A percentile compares a stretch with the other conserved stretches of the same genome.
phyloP scores from a whole-genome alignment of 1,284 basidiomycete species.

The Cerioporus squamosus region DNA sequence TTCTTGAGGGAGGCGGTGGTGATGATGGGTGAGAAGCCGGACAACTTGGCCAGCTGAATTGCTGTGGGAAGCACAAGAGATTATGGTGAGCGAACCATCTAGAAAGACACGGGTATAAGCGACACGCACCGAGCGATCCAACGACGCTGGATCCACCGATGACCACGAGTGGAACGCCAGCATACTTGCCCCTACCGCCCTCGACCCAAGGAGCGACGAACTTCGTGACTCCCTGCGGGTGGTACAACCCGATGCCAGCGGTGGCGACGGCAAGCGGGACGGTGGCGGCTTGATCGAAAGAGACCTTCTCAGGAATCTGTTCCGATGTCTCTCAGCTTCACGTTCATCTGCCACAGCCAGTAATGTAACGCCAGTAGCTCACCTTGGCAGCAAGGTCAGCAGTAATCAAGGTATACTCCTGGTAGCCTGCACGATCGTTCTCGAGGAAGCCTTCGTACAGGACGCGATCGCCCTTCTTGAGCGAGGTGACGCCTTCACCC shows the following conservation, averaged over 20 bases:
- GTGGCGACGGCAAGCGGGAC: slow-evolving; percentile 22
- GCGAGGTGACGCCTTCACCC: slow-evolving; percentile 40
- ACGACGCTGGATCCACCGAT: slow-evolving; percentile 34
- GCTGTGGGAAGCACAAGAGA: slow-evolving; percentile 6
- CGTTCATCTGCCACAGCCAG: too few relatives aligned
- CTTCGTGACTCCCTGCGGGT: not conserved
- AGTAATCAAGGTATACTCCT: slow-evolving; percentile 35
- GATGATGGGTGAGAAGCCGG: slow-evolving; percentile 40
- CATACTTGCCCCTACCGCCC: slow-evolving; percentile 34
- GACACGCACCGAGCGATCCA: too few relatives aligned
- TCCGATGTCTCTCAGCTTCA: too few relatives aligned
- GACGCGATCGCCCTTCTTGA: slow-evolving; percentile 48
- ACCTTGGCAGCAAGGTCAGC: slow-evolving; percentile 34
- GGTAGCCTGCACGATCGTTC: slow-evolving; percentile 31
- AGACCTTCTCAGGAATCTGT: slow-evolving; percentile 30
- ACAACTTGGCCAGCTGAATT: slow-evolving; percentile 40
- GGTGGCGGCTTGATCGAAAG: slow-evolving; percentile 22
- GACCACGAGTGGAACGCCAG: slow-evolving; percentile 36
- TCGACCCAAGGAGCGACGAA: slow-evolving; percentile 26
- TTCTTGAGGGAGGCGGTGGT: slow-evolving; percentile 40
- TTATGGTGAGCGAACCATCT: too few relatives aligned
- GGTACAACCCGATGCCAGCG: too few relatives aligned
- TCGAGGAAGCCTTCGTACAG: slow-evolving; percentile 28
- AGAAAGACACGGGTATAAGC: too few relatives aligned
- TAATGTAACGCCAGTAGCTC: not conserved